Percentiles rank a stretch among this genome's conserved stretches.
Conservation (phyloP, 164 flowering plant species). For the Sextonia rubra region DNA sequence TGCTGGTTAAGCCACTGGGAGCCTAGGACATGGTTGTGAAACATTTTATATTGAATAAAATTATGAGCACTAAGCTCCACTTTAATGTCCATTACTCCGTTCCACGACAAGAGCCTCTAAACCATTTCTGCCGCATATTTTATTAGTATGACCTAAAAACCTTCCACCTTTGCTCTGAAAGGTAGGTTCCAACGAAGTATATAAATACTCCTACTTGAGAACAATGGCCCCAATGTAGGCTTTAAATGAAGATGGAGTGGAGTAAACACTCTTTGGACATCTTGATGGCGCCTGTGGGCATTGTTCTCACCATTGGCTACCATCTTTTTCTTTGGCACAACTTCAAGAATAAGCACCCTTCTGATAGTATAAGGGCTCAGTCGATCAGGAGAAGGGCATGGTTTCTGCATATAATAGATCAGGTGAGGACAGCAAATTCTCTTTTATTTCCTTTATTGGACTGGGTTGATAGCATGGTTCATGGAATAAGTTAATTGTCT, state of each 20-base stretch:
- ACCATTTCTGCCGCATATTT: neutral
- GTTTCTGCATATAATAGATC: constrained; percentile 32
- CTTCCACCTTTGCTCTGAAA: neutral
- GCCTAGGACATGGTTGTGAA: too few relatives aligned
- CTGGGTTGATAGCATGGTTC: too few relatives aligned
- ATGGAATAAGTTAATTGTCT: too few relatives aligned
- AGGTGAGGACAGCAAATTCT: constrained; percentile 28
- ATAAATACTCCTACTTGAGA: neutral
- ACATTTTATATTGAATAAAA: too few relatives aligned
- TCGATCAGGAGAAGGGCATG: constrained; percentile 34
- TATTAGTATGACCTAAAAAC: neutral
- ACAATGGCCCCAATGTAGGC: neutral
- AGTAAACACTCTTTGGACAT: constrained; percentile 31
- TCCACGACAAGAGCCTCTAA: neutral
- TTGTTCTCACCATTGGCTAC: constrained; percentile 56
- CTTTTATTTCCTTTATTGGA: neutral
- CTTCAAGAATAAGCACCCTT: constrained; percentile 42
- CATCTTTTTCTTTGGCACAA: constrained; percentile 60
- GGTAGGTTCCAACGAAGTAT: neutral
- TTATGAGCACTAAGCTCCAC: neutral
- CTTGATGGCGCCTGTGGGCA: constrained; percentile 52
- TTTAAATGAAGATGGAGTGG: constrained; percentile 9
- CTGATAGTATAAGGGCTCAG: constrained; percentile 31
- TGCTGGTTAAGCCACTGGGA: too few relatives aligned
- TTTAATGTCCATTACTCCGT: neutral